phyloP scores from a whole-genome alignment of 164 flowering plant species.

The Vitis rotundifolia region DNA sequence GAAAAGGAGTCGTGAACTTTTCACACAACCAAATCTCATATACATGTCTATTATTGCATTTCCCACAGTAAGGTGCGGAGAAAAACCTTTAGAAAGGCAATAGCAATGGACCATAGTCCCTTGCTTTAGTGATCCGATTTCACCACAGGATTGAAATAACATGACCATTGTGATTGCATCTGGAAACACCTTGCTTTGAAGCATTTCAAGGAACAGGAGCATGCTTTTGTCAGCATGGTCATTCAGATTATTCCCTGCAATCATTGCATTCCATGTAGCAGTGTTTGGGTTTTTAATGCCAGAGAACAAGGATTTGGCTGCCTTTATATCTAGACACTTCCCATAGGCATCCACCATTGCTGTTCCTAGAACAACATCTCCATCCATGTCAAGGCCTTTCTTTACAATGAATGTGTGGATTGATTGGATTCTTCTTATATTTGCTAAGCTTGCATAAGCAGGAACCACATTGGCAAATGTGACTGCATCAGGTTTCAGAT shows the following conservation, averaged over 20 bases:
- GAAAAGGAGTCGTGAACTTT: constrained; percentile 28
- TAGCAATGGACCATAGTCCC: constrained; percentile 34
- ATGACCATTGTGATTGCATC: constrained; percentile 36
- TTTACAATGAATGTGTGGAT: constrained; percentile 36
- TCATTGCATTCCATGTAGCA: constrained; percentile 41
- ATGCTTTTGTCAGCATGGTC: constrained; percentile 17
- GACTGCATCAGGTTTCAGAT: constrained; percentile 33
- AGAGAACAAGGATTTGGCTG: constrained; percentile 29
- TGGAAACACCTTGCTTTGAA: constrained; percentile 14
- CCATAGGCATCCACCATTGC: constrained; percentile 45
- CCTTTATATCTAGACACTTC: constrained; percentile 33
- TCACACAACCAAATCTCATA: constrained; percentile 25
- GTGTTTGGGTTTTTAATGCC: constrained; percentile 22
- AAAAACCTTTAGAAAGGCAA: constrained; percentile 29
- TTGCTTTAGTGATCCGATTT: constrained; percentile 25
- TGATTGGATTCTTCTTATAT: constrained; percentile 17
- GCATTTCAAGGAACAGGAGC: constrained; percentile 31
- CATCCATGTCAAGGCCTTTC: constrained; percentile 25
- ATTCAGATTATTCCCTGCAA: constrained; percentile 29
- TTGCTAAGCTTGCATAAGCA: constrained; percentile 28
- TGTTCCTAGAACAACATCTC: constrained; percentile 38
- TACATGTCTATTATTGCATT: constrained; percentile 47
- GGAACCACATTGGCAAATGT: constrained; percentile 43
- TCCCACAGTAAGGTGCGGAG: constrained; percentile 23
- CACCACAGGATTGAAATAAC: constrained; percentile 30